These are phyloP conservation scores for Podospora pseudoanserina DNA, from an alignment of 495 filamentous ascomycete genomes.

Conservation along the genomic window DNA sequence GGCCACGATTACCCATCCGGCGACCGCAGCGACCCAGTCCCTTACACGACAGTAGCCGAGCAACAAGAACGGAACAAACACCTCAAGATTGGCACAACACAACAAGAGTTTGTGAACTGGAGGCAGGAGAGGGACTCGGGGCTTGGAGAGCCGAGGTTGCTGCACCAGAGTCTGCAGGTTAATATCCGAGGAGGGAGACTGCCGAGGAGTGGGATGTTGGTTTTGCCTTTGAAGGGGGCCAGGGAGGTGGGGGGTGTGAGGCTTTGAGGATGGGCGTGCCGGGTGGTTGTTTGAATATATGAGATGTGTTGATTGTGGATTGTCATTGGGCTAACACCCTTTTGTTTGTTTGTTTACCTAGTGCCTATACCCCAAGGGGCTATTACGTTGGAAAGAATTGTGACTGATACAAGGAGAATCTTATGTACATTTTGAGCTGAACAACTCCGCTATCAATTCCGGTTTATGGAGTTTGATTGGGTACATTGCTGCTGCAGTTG, in stretches of 20 bases:
- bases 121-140: constrained; percentile 46
- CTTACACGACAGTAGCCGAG: constrained; percentile 49
- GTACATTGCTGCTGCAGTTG: background rate
- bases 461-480: background rate
- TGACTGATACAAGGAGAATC: background rate
- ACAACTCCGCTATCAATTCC: background rate
- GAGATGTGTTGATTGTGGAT: too few species aligned
- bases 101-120: constrained; percentile 49
- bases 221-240: background rate
- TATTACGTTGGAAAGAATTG: background rate
- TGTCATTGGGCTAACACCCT: too few species aligned
- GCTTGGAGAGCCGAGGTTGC: constrained; percentile 48
- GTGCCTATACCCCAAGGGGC: background rate
- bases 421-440: background rate
- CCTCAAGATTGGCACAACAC: constrained; percentile 37
- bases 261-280: background rate
- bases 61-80: constrained; percentile 54
- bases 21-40: constrained; percentile 28
- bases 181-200: constrained; percentile 55
- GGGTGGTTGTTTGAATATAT: background rate
- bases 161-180: constrained; percentile 56
- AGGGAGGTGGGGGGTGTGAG: background rate
- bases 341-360: too few species aligned
- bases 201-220: constrained; percentile 25
- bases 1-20: constrained; percentile 49